phyloP scores from a whole-genome alignment of 1,284 basidiomycete genomes.

The Exobasidium cylindrosporum region DNA sequence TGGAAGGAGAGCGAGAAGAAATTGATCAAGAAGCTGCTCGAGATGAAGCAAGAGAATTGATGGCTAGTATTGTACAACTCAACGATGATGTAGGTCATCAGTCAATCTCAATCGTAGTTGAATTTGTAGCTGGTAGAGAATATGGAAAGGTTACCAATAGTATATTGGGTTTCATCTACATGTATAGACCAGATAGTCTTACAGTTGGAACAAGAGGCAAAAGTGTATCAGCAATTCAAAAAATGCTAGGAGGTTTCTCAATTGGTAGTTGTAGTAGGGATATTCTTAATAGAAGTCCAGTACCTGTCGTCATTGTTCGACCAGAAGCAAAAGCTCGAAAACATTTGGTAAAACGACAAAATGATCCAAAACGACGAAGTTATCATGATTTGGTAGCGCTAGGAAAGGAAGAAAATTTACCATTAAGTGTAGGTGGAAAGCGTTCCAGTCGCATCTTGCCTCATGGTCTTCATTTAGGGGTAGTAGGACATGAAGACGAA shows the following conservation, averaged over 20 bases:
- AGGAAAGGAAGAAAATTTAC: conserved; percentile 28
- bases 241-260: conserved; percentile 48
- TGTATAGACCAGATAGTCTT: conserved; percentile 91
- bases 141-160: conserved; percentile 70
- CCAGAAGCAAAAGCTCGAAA: conserved; percentile 53
- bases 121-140: conserved; percentile 76
- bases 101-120: conserved; percentile 84
- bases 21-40: conserved; percentile 71
- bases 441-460: background rate
- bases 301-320: conserved; percentile 53
- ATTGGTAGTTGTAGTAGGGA: conserved; percentile 46
- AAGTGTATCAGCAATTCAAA: conserved; percentile 47
- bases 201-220: conserved; percentile 84
- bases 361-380: conserved; percentile 48
- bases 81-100: conserved; percentile 75
- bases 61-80: conserved; percentile 76
- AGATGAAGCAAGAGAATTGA: conserved; percentile 80
- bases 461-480: background rate
- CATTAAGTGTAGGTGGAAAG: conserved; percentile 32
- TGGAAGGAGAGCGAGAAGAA: conserved; percentile 73
- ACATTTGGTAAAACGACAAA: conserved; percentile 49
- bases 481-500: too few species aligned
- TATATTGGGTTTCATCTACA: conserved; percentile 72
- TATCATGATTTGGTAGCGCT: conserved; percentile 46
- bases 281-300: conserved; percentile 48